Evolutionary conservation across 495 filamentous ascomycete genomes (phyloP), one percentile per base, ranked within the genome.

Genomic region (Aspergillus bridgeri): DNA sequence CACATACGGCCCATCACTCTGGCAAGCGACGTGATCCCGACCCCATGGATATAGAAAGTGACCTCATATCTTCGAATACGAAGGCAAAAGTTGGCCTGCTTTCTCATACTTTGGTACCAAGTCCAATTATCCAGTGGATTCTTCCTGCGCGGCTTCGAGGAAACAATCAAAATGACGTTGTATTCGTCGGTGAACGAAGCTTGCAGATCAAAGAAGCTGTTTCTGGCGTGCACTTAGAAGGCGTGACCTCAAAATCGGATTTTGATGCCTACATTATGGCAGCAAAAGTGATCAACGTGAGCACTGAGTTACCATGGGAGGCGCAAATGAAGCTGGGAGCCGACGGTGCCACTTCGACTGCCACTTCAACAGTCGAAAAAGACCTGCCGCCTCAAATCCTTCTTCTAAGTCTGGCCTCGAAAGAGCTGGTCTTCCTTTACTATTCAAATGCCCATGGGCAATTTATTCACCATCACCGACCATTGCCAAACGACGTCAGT

Each of bases 101-200:
- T 24, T 88, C 89, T 2, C 83, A 81, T 63, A 96, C 93, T 3
- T 63, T 95, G 17, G 70, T 94, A 44, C 79, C 84, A 48, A 96
- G 89, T 55, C 86, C 90, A 1, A 76, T 87, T 21, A 82, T 90
- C 58, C 87, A 89, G 63, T 87, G 83, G 71, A 89, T 97, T 42
- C 70, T 96, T 13, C 92, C 93, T 9, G 90, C 88, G 8, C 83
- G 87, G 57, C 79, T 98, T 51, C 79, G 91, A 45, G 83, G 83
- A 55, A 73, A 76, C 48, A 66, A 80, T 8, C 79, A 84, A 54
- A 92, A 96, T 53, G 92, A 98, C 78, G 89, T 97, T 60, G 86
- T 92, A n/a, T 92, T 97, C 59, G 81, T 98, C 48, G 85, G 89
- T 42, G 89, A 91, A 70, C 69, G 86, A 71, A 66, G 62, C 15